These are phyloP conservation scores for Shiraia bambusicola DNA, from an alignment of 2,329 filamentous ascomycete genomes.

Conservation along the genomic window DNA sequence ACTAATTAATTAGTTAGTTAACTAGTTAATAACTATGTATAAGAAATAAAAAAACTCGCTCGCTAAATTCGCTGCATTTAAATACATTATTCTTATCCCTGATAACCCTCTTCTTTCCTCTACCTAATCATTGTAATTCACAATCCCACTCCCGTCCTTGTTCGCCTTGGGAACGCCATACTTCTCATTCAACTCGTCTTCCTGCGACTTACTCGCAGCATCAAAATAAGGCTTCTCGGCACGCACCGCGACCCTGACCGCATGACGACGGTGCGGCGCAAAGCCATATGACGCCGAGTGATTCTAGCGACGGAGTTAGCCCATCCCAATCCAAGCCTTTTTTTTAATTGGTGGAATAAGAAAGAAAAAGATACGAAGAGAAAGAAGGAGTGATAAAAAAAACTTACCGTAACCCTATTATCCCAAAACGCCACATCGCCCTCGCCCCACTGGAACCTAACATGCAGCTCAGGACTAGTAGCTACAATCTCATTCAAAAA, in stretches of 20 bases:
- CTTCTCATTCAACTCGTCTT: conserved; percentile 53
- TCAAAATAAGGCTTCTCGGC: conserved; percentile 52
- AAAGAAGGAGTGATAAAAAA: background rate
- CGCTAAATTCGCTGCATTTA: too few species aligned
- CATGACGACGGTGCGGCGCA: conserved; percentile 58
- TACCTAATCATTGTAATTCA: conserved; percentile 59
- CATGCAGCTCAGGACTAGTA: conserved; percentile 67
- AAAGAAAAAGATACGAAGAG: too few species aligned
- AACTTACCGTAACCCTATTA: conserved; percentile 56
- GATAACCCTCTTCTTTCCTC: background rate
- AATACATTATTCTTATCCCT: too few species aligned
- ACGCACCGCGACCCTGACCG: conserved; percentile 51
- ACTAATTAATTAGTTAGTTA: too few species aligned
- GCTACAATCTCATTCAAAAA: conserved; percentile 58
- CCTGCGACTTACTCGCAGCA: conserved; percentile 52
- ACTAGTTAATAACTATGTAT: too few species aligned
- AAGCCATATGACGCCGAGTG: conserved; percentile 60
- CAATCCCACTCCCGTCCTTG: conserved; percentile 58
- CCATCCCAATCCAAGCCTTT: background rate
- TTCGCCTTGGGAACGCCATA: conserved; percentile 55
- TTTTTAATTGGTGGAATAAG: too few species aligned
- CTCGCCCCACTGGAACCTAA: conserved; percentile 64
- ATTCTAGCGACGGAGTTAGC: conserved; percentile 41
- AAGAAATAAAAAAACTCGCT: too few species aligned
- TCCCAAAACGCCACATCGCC: conserved; percentile 70